phyloP scores from a whole-genome alignment of 169 alveolate genomes.

The Besnoitia besnoiti region DNA sequence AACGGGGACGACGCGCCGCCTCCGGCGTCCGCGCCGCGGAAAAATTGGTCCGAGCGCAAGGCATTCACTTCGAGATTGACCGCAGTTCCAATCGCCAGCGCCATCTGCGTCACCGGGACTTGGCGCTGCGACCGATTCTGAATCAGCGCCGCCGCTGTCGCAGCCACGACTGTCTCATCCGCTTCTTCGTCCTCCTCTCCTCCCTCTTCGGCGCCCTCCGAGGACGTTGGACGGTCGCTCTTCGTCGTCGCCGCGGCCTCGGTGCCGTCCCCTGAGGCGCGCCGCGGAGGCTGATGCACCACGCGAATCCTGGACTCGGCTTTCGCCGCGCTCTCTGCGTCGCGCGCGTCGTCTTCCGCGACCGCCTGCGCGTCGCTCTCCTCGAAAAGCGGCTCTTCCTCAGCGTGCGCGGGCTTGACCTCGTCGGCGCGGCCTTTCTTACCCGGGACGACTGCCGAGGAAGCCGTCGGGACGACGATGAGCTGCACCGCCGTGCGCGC shows the following conservation, averaged over 20 bases:
- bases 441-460: slow-evolving; percentile 45
- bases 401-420: not conserved
- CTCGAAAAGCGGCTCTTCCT: not conserved
- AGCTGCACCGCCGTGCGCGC: slow-evolving; percentile 68
- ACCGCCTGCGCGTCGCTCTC: not conserved
- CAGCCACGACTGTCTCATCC: not conserved
- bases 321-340: not conserved
- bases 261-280: no score
- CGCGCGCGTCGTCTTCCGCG: not conserved
- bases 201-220: not conserved
- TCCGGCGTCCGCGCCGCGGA: not conserved
- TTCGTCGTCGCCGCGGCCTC: not conserved
- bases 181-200: not conserved
- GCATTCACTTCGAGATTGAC: slow-evolving; percentile 52
- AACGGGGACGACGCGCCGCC: not conserved
- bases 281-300: no score
- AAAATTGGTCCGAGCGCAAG: not conserved
- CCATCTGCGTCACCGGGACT: slow-evolving; percentile 63
- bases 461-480: slow-evolving; percentile 59
- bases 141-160: not conserved
- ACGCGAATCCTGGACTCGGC: no score
- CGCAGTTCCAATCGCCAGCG: slow-evolving; percentile 60
- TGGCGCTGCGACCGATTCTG: slow-evolving; percentile 60
- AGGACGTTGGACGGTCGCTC: not conserved
- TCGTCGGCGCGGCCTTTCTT: slow-evolving; percentile 44